Conservation (phyloP, 1,284 basidiomycete genomes). For the Mycosarcoma maydis region DNA sequence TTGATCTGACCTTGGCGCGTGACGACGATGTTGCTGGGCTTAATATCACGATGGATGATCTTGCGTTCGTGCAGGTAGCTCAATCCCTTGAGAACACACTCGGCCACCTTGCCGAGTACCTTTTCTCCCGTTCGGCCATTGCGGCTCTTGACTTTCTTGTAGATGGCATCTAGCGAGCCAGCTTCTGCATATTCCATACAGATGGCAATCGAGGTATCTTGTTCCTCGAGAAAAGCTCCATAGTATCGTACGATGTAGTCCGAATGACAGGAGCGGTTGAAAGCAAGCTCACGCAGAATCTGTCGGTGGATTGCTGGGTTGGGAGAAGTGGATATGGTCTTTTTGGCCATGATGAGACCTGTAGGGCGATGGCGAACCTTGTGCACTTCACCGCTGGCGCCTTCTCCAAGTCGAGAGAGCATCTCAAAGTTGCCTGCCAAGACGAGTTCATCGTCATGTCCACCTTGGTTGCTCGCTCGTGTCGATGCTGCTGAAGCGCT, state of each 20-base stretch:
- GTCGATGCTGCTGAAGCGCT: slow-evolving; percentile 24
- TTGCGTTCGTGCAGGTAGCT: slow-evolving; percentile 88
- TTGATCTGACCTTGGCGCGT: slow-evolving; percentile 87
- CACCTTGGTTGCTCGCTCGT: slow-evolving; percentile 16
- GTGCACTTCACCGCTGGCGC: slow-evolving; percentile 93
- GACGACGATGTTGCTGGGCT: slow-evolving; percentile 92
- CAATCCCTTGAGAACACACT: slow-evolving; percentile 90
- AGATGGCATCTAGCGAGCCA: slow-evolving; percentile 80
- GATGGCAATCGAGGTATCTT: slow-evolving; percentile 91
- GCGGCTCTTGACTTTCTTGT: slow-evolving; percentile 81
- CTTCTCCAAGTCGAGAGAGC: slow-evolving; percentile 84
- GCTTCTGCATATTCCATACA: slow-evolving; percentile 95
- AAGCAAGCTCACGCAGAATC: slow-evolving; percentile 88
- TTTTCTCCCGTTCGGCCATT: slow-evolving; percentile 87
- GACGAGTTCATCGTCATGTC: slow-evolving; percentile 45
- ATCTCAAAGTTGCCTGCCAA: slow-evolving; percentile 75
- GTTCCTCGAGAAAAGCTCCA: slow-evolving; percentile 93
- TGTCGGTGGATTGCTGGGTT: slow-evolving; percentile 86
- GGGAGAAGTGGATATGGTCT: slow-evolving; percentile 93
- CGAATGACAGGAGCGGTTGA: slow-evolving; percentile 85
- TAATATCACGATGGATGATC: slow-evolving; percentile 97
- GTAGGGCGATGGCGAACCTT: slow-evolving; percentile 84
- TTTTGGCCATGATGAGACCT: slow-evolving; percentile 85
- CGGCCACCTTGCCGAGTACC: slow-evolving; percentile 88
- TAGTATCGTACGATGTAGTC: slow-evolving; percentile 91